These are phyloP conservation scores for Aspergillus pseudoviridinutans DNA, from an alignment of 2,329 filamentous ascomycete genomes.

Conservation along the genomic window DNA sequence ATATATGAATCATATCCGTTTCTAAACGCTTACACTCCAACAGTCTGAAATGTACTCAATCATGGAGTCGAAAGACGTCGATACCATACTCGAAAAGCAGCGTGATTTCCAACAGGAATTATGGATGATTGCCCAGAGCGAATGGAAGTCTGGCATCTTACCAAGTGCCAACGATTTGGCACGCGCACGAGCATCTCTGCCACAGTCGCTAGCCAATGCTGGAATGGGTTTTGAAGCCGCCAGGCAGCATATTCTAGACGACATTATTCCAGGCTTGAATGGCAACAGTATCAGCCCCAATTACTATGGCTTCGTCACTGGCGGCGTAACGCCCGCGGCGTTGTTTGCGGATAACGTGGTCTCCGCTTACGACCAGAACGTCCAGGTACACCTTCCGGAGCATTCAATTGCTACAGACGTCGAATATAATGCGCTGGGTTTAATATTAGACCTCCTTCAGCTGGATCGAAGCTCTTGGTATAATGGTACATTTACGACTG, in stretches of 20 bases:
- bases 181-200: slow-evolving; percentile 32
- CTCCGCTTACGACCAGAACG: slow-evolving; percentile 75
- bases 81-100: slow-evolving; percentile 12
- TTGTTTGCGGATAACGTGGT: slow-evolving; percentile 82
- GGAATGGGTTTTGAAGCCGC: slow-evolving; percentile 30
- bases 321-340: slow-evolving; percentile 73
- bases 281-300: slow-evolving; percentile 60
- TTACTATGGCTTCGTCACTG: slow-evolving; percentile 89
- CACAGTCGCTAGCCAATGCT: slow-evolving; percentile 21
- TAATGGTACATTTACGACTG: slow-evolving; percentile 78
- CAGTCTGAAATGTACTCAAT: background rate
- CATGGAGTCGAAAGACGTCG: slow-evolving; percentile 12
- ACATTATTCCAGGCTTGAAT: slow-evolving; percentile 57
- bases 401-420: slow-evolving; percentile 74
- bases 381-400: slow-evolving; percentile 72
- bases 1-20: background rate
- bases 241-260: slow-evolving; percentile 37
- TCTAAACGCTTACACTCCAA: background rate
- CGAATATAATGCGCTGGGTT: slow-evolving; percentile 66
- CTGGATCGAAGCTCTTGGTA: slow-evolving; percentile 58
- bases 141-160: slow-evolving; percentile 28
- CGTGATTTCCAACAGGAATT: slow-evolving; percentile 22
- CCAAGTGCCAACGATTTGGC: slow-evolving; percentile 27
- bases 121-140: slow-evolving; percentile 28
- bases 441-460: slow-evolving; percentile 65